Conservation (phyloP, 78 protist species). For the Anaeramoeba ignava region DNA sequence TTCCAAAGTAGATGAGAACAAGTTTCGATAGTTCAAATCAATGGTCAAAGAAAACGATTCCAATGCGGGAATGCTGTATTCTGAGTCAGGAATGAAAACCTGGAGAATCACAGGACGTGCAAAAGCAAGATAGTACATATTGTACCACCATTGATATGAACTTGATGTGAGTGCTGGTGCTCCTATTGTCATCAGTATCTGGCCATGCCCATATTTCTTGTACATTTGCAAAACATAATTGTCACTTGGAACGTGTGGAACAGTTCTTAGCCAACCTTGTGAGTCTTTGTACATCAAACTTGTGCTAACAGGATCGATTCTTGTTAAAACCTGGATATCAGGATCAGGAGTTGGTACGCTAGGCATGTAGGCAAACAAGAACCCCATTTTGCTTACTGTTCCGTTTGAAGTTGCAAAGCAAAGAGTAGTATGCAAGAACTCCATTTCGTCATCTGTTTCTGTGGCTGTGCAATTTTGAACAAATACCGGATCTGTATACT, state of each 20-base stretch:
- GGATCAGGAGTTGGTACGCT: background rate
- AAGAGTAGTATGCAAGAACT: background rate
- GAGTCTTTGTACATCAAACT: background rate
- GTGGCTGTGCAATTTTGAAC: too few relatives aligned
- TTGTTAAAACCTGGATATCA: background rate
- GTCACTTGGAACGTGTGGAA: background rate
- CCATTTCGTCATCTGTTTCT: background rate
- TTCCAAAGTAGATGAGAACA: background rate
- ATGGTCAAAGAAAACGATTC: background rate
- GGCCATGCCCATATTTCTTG: background rate
- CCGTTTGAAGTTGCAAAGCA: background rate
- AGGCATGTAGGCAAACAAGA: background rate
- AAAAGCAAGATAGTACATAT: background rate
- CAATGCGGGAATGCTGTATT: background rate
- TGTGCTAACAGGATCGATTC: background rate
- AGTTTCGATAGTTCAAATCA: background rate
- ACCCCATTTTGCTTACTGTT: background rate
- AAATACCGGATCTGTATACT: too few relatives aligned
- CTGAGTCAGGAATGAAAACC: background rate
- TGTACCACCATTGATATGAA: background rate
- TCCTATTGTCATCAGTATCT: background rate
- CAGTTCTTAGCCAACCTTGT: background rate
- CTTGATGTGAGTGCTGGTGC: background rate
- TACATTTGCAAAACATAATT: too few relatives aligned
- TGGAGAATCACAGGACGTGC: background rate